phyloP scores from a whole-genome alignment of 2,329 filamentous ascomycete genomes.

The Alternaria arbusti region DNA sequence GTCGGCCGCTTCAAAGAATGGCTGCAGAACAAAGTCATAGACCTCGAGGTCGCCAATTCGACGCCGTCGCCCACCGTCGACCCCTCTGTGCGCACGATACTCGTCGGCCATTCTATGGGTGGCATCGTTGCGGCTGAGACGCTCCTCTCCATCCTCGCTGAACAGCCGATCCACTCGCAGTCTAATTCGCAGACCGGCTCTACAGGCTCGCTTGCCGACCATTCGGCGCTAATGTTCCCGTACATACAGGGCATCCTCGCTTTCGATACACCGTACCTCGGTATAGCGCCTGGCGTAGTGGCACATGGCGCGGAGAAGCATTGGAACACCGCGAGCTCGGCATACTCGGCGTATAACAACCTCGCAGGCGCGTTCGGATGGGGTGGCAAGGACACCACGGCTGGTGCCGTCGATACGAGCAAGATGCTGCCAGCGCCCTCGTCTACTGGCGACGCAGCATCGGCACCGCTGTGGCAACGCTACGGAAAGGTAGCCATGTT shows the following conservation, averaged over 20 bases:
- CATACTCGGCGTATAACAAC: constrained; percentile 71
- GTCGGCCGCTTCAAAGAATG: constrained; percentile 78
- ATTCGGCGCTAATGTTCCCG: constrained; percentile 83
- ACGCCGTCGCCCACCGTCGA: constrained; percentile 86
- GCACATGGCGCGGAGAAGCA: constrained; percentile 86
- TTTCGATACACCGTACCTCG: constrained; percentile 92
- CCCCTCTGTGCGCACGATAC: constrained; percentile 79
- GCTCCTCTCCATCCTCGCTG: constrained; percentile 74
- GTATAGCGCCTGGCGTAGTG: constrained; percentile 81
- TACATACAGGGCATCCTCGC: constrained; percentile 89
- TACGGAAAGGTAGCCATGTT: constrained; percentile 88
- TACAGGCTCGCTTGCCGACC: constrained; percentile 42
- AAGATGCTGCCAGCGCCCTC: constrained; percentile 48
- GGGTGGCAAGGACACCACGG: constrained; percentile 44
- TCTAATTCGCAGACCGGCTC: constrained; percentile 44
- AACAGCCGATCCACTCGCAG: constrained; percentile 44
- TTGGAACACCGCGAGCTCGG: constrained; percentile 74
- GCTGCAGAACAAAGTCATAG: constrained; percentile 91
- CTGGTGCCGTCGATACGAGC: constrained; percentile 39
- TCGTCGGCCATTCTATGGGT: constrained; percentile 85
- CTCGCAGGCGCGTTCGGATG: constrained; percentile 70
- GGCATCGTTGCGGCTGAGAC: constrained; percentile 95
- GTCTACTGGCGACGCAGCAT: constrained; percentile 53
- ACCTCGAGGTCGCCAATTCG: constrained; percentile 82
- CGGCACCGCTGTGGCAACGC: constrained; percentile 67